Evolutionary conservation across 768 basidiomycete species (phyloP), one percentile per base, ranked within the genome.

Genomic region (Pisolithus albus): DNA sequence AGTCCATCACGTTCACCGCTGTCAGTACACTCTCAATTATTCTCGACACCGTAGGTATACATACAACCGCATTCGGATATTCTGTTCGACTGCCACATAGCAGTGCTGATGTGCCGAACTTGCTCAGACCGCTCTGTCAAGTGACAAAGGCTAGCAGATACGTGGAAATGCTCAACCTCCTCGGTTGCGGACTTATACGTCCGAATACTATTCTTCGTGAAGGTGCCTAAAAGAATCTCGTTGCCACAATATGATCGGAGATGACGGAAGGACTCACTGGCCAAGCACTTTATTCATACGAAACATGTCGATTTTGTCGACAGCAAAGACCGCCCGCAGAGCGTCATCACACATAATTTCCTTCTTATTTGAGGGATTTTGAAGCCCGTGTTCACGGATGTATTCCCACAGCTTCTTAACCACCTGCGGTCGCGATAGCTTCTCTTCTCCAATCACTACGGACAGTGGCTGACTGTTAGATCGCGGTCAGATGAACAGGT

Each of bases 361-460:
- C 50, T 82, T 81, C 68, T 76, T 86, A 68, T 95, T 89, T 1
- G 63, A 66, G 5, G 91, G 90, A 63, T 97, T 93, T 70, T 97
- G 92, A 42, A 94, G 73, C 26, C 82, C 75, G 52, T 90, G 78
- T 13, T 64, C 75, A 64, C 89, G 93, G 66, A 96, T 93, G 66
- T 95, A 85, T 11, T 78, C 81, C 93, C 93, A 96, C 10, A 96
- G 71, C 51, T 81, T 81, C 66, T 95, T 95, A 44, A 96, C 93
- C 39, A 89, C 86, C 63, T 93, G 90, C 5, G 91, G 90, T 24
- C 93, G 82, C 39, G 92, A 89, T 45, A 93, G 69, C 60, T 77
- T 80, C 21, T 83, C 79, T 37, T 76, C 73, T 19, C 80, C 74
- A n/a, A 91, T 66, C 23, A 96, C 70, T 11, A 77, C 77, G 1